A percentile compares a stretch with the other conserved stretches of the same genome.
Evolutionary conservation across 1,284 basidiomycete species (phyloP).

Genomic region (Pyrrhoderma noxium): DNA sequence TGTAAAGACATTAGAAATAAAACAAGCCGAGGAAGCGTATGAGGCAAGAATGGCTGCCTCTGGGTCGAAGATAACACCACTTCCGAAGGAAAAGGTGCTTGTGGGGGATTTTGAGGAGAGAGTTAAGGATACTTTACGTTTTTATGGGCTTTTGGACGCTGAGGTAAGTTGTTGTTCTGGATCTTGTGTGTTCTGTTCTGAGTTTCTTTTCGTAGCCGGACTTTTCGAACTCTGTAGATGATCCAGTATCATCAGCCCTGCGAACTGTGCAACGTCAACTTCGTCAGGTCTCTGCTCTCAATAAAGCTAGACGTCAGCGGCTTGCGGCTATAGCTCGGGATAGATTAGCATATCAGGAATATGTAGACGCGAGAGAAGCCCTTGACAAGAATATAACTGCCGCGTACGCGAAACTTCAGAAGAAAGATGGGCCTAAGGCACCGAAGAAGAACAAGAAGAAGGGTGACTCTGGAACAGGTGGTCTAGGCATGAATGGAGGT

Average conservation of each 20-base stretch:
- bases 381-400: conserved; percentile 75
- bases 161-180: conserved; percentile 36
- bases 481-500: conserved; percentile 16
- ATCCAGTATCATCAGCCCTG: conserved; percentile 86
- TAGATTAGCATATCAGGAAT: conserved; percentile 86
- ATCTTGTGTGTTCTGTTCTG: too few species aligned
- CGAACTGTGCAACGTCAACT: conserved; percentile 85
- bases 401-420: conserved; percentile 67
- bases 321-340: conserved; percentile 77
- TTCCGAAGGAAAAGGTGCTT: conserved; percentile 62
- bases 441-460: conserved; percentile 65
- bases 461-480: conserved; percentile 21
- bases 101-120: conserved; percentile 65
- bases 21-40: conserved; percentile 77
- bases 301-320: conserved; percentile 75
- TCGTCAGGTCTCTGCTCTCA: conserved; percentile 66
- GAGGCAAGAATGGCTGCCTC: conserved; percentile 45
- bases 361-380: conserved; percentile 69
- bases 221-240: conserved; percentile 74
- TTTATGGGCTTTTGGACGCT: conserved; percentile 54
- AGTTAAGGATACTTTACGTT: conserved; percentile 64
- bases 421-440: conserved; percentile 61
- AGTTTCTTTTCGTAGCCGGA: too few species aligned
- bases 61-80: conserved; percentile 64
- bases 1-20: conserved; percentile 46